phyloP scores from a whole-genome alignment of 805 yeast species.

The Zygosaccharomyces bisporus region DNA sequence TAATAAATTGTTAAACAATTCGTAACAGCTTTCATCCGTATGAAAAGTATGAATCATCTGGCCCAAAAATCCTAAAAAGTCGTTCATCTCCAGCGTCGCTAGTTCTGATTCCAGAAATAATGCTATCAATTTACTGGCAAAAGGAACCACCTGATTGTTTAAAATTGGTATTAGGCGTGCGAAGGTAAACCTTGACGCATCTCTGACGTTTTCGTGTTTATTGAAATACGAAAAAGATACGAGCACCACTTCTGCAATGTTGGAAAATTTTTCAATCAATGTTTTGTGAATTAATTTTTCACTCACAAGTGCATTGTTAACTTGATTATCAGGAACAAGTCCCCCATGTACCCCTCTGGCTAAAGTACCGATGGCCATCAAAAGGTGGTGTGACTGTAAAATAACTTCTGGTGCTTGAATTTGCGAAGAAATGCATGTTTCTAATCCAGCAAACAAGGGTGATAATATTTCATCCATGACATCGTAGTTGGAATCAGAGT shows the following conservation, averaged over 20 bases:
- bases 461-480: slow-evolving; percentile 64
- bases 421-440: slow-evolving; percentile 53
- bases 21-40: slow-evolving; percentile 62
- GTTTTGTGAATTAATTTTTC: slow-evolving; percentile 31
- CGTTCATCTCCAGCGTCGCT: slow-evolving; percentile 63
- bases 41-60: slow-evolving; percentile 80
- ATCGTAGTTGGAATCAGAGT: slow-evolving; percentile 40
- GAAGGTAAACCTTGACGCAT: slow-evolving; percentile 80
- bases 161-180: slow-evolving; percentile 81
- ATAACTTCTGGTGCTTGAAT: slow-evolving; percentile 44
- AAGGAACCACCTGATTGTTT: slow-evolving; percentile 47
- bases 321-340: slow-evolving; percentile 39
- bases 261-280: slow-evolving; percentile 49
- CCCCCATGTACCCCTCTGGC: slow-evolving; percentile 73
- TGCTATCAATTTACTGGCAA: slow-evolving; percentile 66
- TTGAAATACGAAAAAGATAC: slow-evolving; percentile 77
- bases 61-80: slow-evolving; percentile 80
- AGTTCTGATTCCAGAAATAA: slow-evolving; percentile 56
- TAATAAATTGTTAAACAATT: slow-evolving; percentile 65
- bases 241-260: slow-evolving; percentile 75
- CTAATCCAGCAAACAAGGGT: slow-evolving; percentile 71
- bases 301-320: slow-evolving; percentile 36
- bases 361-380: slow-evolving; percentile 86
- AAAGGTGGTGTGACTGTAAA: slow-evolving; percentile 77
- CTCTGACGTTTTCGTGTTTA: slow-evolving; percentile 66